Base-by-base conservation (phyloP, 257 asterid species). In the Schizonepeta tenuifolia region DNA sequence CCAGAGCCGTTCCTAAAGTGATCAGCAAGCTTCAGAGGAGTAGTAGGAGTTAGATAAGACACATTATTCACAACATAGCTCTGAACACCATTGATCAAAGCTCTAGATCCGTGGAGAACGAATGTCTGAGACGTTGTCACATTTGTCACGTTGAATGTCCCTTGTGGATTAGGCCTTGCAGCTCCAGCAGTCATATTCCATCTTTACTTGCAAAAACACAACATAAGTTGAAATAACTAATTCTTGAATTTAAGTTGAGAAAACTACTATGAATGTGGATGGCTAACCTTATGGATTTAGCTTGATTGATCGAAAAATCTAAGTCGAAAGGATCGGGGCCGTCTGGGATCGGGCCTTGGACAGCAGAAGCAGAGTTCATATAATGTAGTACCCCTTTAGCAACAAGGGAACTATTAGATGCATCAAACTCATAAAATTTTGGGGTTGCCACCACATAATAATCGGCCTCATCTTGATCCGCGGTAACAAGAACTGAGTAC, bases 81-180 rank as follows among this genome's bases (percentile, higher is more conserved):
- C 60, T 41, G 73, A 33, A 62, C 62, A 9, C 84, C 85, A 3
- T 73, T 54, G 21, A 86, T 80, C 22, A 59, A 21, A 49, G 73
- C 83, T 53, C 69, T 73, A 13, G 88, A 83, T 24, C 83, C 87
- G 17, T 75, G 85, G 41, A 86, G 87, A 73, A 86, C 56, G 58
- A 83, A 79, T 36, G 88, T 83, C 62, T 81, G 82, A 9, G 86
- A 65, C 53, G 75, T 12, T 22, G 82, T 81, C 10, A 83, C 77
- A 17, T 78, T 83, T 0, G 83, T 63, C 8, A 81, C 85, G 17
- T 86, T 85, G 85, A 79, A 86, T 0, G 87, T 77, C 40, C 88
- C 91, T 71, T 86, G 90, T 54, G 90, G 88, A 79, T 86, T 86
- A 36, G 90, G 90, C 76, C 90, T 79, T 11, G 87, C 87, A 12